phyloP scores from a whole-genome alignment of 1,284 basidiomycete genomes.

The Cutaneotrichosporon sp. region DNA sequence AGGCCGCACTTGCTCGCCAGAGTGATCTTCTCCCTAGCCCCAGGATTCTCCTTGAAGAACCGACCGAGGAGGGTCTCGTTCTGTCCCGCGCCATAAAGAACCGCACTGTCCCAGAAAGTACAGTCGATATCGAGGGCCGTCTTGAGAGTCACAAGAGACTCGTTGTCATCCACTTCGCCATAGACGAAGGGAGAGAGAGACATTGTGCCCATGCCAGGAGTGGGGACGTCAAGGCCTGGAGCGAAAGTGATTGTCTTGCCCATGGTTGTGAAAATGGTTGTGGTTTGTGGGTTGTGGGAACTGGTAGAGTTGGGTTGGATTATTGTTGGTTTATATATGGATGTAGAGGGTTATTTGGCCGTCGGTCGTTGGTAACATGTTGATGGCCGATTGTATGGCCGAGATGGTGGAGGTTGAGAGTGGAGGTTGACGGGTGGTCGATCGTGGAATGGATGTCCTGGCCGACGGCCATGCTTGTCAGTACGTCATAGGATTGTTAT shows the following conservation, averaged over 20 bases:
- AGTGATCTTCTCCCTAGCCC: slow-evolving; percentile 47
- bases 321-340: too few species aligned
- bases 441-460: too few species aligned
- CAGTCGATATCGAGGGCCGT: slow-evolving; percentile 44
- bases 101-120: slow-evolving; percentile 48
- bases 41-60: slow-evolving; percentile 41
- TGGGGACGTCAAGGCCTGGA: slow-evolving; percentile 33
- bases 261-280: slow-evolving; percentile 1
- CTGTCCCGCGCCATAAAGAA: slow-evolving; percentile 44
- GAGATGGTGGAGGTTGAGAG: not conserved
- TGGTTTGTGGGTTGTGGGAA: not conserved
- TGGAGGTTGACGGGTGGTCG: not conserved
- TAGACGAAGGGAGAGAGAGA: slow-evolving; percentile 22
- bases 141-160: slow-evolving; percentile 30
- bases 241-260: slow-evolving; percentile 28
- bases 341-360: too few species aligned
- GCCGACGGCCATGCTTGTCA: too few species aligned
- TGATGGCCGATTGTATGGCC: not conserved
- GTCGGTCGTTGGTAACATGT: too few species aligned
- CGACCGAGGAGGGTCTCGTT: slow-evolving; percentile 51
- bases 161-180: slow-evolving; percentile 31
- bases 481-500: too few species aligned
- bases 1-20: slow-evolving; percentile 53
- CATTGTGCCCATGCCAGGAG: slow-evolving; percentile 39
- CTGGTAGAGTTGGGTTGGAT: too few species aligned